Percentiles rank a stretch among this genome's conserved stretches.
Conservation (phyloP, 495 filamentous ascomycete genomes). For the Lasiosphaeria ovina region DNA sequence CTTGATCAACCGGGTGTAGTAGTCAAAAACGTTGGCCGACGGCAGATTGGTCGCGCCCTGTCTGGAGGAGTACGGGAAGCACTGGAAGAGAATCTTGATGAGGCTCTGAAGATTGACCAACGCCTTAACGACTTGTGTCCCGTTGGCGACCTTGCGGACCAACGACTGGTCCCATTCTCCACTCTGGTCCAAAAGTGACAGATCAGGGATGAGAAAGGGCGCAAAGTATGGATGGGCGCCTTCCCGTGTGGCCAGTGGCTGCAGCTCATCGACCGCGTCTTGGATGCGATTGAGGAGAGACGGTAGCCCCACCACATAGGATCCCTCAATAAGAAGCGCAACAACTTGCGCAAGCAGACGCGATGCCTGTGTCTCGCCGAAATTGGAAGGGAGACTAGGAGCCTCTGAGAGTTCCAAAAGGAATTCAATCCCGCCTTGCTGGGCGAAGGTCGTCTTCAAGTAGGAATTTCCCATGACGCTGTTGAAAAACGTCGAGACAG, state of each 20-base stretch:
- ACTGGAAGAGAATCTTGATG: constrained; percentile 66
- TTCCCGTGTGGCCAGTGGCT: constrained; percentile 56
- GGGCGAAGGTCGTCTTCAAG: constrained; percentile 72
- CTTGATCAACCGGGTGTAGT: constrained; percentile 65
- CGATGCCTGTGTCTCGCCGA: constrained; percentile 62
- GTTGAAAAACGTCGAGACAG: constrained; percentile 70
- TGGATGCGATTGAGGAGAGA: constrained; percentile 75
- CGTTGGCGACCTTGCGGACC: constrained; percentile 47
- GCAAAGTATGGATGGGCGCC: constrained; percentile 55
- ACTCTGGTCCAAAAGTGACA: constrained; percentile 24
- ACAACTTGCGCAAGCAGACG: constrained; percentile 70
- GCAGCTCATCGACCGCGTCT: constrained; percentile 61
- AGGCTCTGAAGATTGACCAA: constrained; percentile 73
- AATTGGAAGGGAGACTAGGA: constrained; percentile 72
- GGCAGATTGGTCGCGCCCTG: constrained; percentile 49
- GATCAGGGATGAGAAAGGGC: constrained; percentile 45
- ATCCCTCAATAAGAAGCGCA: constrained; percentile 76
- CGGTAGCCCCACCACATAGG: constrained; percentile 77
- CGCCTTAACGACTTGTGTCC: constrained; percentile 73
- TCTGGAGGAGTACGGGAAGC: constrained; percentile 64
- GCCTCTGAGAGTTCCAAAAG: constrained; percentile 81
- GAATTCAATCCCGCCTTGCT: constrained; percentile 75
- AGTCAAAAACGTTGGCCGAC: constrained; percentile 76
- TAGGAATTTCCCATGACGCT: constrained; percentile 74
- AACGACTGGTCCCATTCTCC: constrained; percentile 33